phyloP scores from a whole-genome alignment of 2,329 filamentous ascomycete species.

The Phymatotrichopsis omnivora region DNA sequence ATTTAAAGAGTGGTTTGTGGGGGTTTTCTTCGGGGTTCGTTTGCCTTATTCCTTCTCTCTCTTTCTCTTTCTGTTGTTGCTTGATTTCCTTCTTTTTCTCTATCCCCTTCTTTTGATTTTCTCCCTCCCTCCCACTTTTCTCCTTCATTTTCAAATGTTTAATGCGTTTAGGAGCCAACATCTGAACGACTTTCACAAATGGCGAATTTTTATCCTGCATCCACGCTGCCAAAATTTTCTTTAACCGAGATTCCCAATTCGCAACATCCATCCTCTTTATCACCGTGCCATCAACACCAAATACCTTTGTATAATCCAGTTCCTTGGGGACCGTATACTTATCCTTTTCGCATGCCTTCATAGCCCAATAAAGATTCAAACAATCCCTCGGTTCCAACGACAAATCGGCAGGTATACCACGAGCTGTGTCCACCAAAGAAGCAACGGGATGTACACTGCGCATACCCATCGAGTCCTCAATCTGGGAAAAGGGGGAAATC shows the following conservation, averaged over 20 bases:
- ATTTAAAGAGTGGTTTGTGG: conserved; percentile 2
- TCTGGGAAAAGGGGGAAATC: conserved; percentile 34
- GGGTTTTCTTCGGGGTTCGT: neutral
- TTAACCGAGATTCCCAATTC: conserved; percentile 53
- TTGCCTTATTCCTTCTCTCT: too few relatives aligned
- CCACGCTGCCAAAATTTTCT: conserved; percentile 49
- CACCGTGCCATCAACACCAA: conserved; percentile 41
- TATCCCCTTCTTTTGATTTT: neutral
- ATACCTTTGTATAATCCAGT: conserved; percentile 37
- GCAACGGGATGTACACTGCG: conserved; percentile 56
- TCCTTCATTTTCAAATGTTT: conserved; percentile 23
- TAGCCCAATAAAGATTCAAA: conserved; percentile 52
- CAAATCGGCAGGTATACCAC: conserved; percentile 57
- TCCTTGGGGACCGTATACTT: conserved; percentile 42
- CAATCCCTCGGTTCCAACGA: conserved; percentile 63
- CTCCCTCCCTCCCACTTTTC: neutral
- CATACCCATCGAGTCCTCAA: conserved; percentile 44
- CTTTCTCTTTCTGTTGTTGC: too few relatives aligned
- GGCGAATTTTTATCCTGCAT: conserved; percentile 47
- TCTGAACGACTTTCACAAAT: conserved; percentile 43
- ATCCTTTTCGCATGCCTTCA: conserved; percentile 48
- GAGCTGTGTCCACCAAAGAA: conserved; percentile 50
- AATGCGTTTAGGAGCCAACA: conserved; percentile 39
- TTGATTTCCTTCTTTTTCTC: neutral
- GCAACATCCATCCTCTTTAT: conserved; percentile 57